Base-by-base conservation (phyloP, 495 filamentous ascomycete species). In the Podospora bellae-mahoneyi region DNA sequence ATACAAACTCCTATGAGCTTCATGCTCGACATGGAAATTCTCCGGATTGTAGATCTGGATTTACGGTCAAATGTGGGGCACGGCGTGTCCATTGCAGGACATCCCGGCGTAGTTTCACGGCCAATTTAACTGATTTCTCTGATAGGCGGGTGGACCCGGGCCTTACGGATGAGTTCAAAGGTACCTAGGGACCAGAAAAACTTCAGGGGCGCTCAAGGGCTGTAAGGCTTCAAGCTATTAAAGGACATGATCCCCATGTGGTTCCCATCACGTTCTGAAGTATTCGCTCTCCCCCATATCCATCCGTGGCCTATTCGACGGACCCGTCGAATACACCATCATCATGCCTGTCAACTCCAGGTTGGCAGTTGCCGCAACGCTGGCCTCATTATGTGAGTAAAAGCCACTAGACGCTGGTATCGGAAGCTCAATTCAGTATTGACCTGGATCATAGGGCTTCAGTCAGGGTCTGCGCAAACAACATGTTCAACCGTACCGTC, bases 401-500 rank as follows among this genome's bases (percentile, higher is more conserved):
- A 15, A 23, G 23, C 23, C 23, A 23, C 23, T 1, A 23, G 23
- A 23, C 23, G 23, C 23, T 23, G 23, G 23, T 23, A 23, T 23
- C 23, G 23, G 23, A 23, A 23, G 23, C 23, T 23, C 1, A 23
- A 28, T 59, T 30, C 34, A 23, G 13, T 56, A 34, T 32, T 5
- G 23, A 28, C 7, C 15, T 20, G 23, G 5, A 58, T 48, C 16
- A 26, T 44, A 73, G 72, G 69, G 69, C 56, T 70, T 1, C 72
- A 68, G 56, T 57, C 48, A 23, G 66, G 27, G 1, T 53, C 54
- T 0, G 66, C 70, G 1, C 70, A 82, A 83, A 23, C 78, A 74
- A 58, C 57, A 4, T 75, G 73, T 27, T 73, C 80, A 9, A 74
- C 81, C n/a, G 78, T 78, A 64, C 82, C 78, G 60, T 80, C 78